These are phyloP conservation scores for Bromus sterilis DNA, from an alignment of 176 grass and related monocot genomes.

Conservation along the genomic window DNA sequence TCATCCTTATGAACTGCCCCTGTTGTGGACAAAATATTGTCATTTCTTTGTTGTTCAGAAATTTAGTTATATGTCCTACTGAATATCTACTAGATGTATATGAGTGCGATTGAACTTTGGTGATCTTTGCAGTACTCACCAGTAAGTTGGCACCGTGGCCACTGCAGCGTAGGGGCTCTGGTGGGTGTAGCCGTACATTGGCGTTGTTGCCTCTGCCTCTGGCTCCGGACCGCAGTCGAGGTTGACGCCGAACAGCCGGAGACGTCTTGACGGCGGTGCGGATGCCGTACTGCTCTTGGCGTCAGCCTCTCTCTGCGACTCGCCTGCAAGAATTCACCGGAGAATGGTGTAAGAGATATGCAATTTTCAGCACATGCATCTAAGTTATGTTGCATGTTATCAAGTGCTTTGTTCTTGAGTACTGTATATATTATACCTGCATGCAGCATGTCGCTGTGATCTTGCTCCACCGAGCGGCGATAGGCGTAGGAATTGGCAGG, in stretches of 20 bases:
- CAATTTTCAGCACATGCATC: background rate
- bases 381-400: background rate
- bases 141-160: conserved; percentile 44
- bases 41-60: background rate
- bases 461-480: conserved; percentile 18
- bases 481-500: conserved; percentile 40
- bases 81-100: background rate
- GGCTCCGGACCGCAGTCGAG: conserved; percentile 62
- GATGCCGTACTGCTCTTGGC: conserved; percentile 31
- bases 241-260: conserved; percentile 91
- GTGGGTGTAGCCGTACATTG: conserved; percentile 44
- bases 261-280: conserved; percentile 36
- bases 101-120: background rate
- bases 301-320: conserved; percentile 24
- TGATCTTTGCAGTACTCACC: conserved; percentile 32
- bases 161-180: conserved; percentile 49
- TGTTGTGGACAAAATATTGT: conserved; percentile 20
- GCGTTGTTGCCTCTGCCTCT: conserved; percentile 33
- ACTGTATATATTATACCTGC: conserved; percentile 36
- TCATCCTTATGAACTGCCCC: conserved; percentile 40
- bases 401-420: conserved; percentile 3
- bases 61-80: background rate
- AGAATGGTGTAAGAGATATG: conserved; percentile 12
- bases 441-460: conserved; percentile 32
- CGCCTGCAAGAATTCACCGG: conserved; percentile 18